Evolutionary conservation across 192 early-diverging fungal genomes (phyloP).

Genomic region (Backusella tuberculispora): DNA sequence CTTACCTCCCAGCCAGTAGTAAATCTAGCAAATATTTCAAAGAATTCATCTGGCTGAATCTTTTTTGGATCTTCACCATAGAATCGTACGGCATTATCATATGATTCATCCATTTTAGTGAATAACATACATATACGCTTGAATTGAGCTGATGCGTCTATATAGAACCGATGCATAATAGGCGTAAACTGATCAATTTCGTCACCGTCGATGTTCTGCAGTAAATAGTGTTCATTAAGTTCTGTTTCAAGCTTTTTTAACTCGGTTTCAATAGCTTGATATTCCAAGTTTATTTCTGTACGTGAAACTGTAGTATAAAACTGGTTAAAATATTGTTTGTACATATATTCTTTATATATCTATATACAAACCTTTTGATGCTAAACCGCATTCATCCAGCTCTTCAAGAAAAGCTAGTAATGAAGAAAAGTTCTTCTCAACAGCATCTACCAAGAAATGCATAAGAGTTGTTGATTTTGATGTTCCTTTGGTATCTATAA

Average conservation of each 20-base stretch:
- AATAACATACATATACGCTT: constrained; percentile 57
- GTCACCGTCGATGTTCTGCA: constrained; percentile 14
- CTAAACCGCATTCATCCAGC: constrained; percentile 66
- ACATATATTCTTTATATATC: not conserved
- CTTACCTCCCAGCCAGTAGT: constrained; percentile 60
- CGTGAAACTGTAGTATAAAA: constrained; percentile 17
- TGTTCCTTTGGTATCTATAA: constrained; percentile 83
- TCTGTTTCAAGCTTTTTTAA: constrained; percentile 50
- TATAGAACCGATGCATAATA: constrained; percentile 66
- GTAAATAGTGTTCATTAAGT: constrained; percentile 43
- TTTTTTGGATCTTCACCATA: constrained; percentile 75
- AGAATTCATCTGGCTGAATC: constrained; percentile 84
- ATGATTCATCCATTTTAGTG: constrained; percentile 68
- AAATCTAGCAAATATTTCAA: constrained; percentile 82
- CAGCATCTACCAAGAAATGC: constrained; percentile 74
- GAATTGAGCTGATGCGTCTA: constrained; percentile 61
- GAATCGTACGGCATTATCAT: constrained; percentile 63
- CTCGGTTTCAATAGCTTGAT: constrained; percentile 42
- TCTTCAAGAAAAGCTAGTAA: constrained; percentile 67
- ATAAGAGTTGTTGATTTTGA: constrained; percentile 74
- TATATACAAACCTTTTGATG: constrained; percentile 60
- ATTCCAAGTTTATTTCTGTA: constrained; percentile 49
- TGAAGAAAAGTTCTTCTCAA: constrained; percentile 67
- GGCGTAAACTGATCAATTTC: constrained; percentile 67
- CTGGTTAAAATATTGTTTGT: too few species aligned